Evolutionary conservation across 306 rosid genomes (phyloP), one percentile per base, ranked within the genome.

Genomic region (Citrullus colocynthis): DNA sequence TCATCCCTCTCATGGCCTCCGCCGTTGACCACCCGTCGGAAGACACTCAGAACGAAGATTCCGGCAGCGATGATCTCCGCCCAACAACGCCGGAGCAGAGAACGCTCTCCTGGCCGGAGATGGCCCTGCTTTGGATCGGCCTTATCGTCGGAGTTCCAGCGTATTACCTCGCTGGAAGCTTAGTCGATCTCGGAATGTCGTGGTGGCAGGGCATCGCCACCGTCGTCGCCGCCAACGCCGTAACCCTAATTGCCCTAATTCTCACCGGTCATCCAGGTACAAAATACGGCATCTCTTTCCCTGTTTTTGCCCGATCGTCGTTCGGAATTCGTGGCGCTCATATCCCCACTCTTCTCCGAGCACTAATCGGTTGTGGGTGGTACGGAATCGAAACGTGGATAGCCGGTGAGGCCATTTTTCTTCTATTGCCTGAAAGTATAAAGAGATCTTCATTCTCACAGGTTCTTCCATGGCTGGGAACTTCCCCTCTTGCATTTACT

Each of bases 191-290:
- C 18, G 98, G 98, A 0, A 94, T 94, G 98, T 87, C 98, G 10
- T 95, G 98, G 97, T 90, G 96, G 98, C 97, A 95, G 83, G 98
- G 97, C 7, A 87, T 95, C 37, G 88, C 87, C 20, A 95, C 97
- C 9, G 97, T 95, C 28, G 88, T 90, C 18, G 49, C 80, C 1
- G 97, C 97, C 58, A 95, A 92, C 74, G 14, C 85, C 9, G 81
- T 92, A 11, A 85, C 91, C 1, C 48, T 90, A 49, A 55, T 89
- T 17, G 96, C 96, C 0, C 79, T 92, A 6, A 55, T 95, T 16
- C 89, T 91, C 56, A 89, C 96, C 6, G 97, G 96, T 11, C 95
- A 94, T 42, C 90, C 96, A 0, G 97, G 98, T 0, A 86, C 97
- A 3, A 88, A 78, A 5, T 94, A 94, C 57, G 98, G 98, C 21